phyloP scores from a whole-genome alignment of 163 green algal species.

The Scenedesmus sp. region DNA sequence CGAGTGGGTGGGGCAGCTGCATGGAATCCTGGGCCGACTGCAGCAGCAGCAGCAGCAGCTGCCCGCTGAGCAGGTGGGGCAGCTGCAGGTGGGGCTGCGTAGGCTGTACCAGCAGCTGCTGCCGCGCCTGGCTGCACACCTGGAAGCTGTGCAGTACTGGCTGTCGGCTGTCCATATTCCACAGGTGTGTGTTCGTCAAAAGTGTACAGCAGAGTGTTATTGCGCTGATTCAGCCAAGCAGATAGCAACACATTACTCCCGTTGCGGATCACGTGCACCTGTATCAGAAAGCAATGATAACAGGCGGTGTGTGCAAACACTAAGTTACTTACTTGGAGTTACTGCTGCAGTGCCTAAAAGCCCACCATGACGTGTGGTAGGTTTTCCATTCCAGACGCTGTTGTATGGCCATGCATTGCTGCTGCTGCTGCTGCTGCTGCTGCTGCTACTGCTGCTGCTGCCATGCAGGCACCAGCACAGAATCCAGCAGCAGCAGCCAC shows the following conservation, averaged over 20 bases:
- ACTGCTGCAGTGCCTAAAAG: too few relatives aligned
- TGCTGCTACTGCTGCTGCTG: background rate
- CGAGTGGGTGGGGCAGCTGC: background rate
- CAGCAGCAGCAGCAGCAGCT: background rate
- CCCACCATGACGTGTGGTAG: too few relatives aligned
- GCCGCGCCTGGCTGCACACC: background rate
- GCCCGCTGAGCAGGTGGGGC: background rate
- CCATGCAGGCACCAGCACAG: background rate
- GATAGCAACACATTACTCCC: too few relatives aligned
- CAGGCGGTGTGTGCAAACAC: too few relatives aligned
- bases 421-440: background rate
- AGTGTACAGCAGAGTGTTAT: too few relatives aligned
- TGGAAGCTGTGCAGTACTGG: background rate
- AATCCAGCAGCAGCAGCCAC: background rate
- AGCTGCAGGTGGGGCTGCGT: background rate
- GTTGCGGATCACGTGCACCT: too few relatives aligned
- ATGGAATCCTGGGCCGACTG: background rate
- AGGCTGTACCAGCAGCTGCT: background rate
- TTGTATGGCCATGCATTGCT: background rate
- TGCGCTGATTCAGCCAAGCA: too few relatives aligned
- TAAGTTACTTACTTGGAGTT: too few relatives aligned
- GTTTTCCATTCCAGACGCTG: background rate
- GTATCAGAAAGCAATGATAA: too few relatives aligned
- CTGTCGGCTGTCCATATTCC: background rate
- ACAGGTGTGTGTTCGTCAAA: background rate